Conservation (phyloP, 1,284 basidiomycete species). For the Microbotryum scabiosae region DNA sequence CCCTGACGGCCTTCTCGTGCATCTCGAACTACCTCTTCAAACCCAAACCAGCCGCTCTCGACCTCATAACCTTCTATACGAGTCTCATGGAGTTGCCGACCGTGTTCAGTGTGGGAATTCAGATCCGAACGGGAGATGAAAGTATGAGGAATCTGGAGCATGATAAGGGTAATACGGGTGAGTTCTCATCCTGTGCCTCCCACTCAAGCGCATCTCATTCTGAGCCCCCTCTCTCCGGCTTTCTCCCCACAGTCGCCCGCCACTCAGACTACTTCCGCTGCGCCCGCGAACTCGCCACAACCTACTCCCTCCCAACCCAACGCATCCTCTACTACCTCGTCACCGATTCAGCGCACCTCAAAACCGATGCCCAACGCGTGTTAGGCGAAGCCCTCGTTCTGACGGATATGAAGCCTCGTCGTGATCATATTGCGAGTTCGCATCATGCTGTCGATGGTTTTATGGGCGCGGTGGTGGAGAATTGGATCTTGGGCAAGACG, state of each 20-base stretch:
- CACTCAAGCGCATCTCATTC: background rate
- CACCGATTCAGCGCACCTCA: conserved; percentile 15
- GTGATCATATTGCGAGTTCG: conserved; percentile 14
- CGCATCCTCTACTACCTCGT: conserved; percentile 22
- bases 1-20: conserved; percentile 16
- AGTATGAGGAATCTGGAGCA: conserved; percentile 20
- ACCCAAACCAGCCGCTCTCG: conserved; percentile 19
- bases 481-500: conserved; percentile 17
- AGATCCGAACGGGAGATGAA: conserved; percentile 24
- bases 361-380: conserved; percentile 11
- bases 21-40: conserved; percentile 23
- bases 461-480: conserved; percentile 18
- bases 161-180: conserved; percentile 21
- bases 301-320: conserved; percentile 12
- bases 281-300: conserved; percentile 19
- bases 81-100: conserved; percentile 10
- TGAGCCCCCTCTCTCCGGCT: background rate
- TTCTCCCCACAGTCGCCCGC: conserved; percentile 16
- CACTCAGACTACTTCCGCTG: conserved; percentile 23
- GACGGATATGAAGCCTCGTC: conserved; percentile 16
- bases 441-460: conserved; percentile 13
- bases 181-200: background rate
- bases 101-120: conserved; percentile 20
- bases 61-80: conserved; percentile 22
- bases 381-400: conserved; percentile 15